These are phyloP conservation scores for Prunus mira DNA, from an alignment of 306 rosid genomes.

Conservation along the genomic window DNA sequence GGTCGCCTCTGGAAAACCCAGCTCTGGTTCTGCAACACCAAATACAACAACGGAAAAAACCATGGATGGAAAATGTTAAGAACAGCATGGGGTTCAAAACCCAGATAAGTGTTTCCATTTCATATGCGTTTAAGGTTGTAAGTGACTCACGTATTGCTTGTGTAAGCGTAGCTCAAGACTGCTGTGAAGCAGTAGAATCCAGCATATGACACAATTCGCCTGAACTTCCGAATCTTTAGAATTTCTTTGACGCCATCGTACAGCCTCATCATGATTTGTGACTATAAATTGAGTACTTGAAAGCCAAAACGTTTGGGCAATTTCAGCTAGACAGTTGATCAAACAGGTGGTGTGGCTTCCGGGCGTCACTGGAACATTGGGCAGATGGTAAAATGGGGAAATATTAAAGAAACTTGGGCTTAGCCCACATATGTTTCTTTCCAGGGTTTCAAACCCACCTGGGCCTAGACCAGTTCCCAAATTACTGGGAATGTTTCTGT, in stretches of 20 bases:
- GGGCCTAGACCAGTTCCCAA: too few relatives aligned
- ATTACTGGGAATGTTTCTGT: too few relatives aligned
- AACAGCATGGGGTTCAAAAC: conserved; percentile 11
- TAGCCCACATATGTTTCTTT: not conserved
- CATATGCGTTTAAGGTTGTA: not conserved
- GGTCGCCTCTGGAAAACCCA: conserved; percentile 93
- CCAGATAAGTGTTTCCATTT: not conserved
- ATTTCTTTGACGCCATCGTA: conserved; percentile 54
- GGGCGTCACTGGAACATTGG: not conserved
- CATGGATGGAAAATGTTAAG: not conserved
- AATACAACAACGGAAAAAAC: not conserved
- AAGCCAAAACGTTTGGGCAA: conserved; percentile 5
- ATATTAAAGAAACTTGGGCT: not conserved
- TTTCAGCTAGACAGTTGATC: conserved; percentile 26
- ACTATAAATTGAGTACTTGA: conserved; percentile 18
- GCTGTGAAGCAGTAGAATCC: conserved; percentile 81
- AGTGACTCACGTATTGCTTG: conserved; percentile 69
- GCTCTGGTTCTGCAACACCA: conserved; percentile 82
- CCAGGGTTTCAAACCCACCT: not conserved
- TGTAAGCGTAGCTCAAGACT: conserved; percentile 61
- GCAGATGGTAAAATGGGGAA: not conserved
- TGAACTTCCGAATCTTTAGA: conserved; percentile 75
- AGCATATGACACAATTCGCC: conserved; percentile 70
- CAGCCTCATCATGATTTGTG: conserved; percentile 20
- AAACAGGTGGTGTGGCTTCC: conserved; percentile 19